A percentile compares a stretch with the other conserved stretches of the same genome.
Conservation (phyloP, 169 alveolate genomes). For the Fabrea salina region DNA sequence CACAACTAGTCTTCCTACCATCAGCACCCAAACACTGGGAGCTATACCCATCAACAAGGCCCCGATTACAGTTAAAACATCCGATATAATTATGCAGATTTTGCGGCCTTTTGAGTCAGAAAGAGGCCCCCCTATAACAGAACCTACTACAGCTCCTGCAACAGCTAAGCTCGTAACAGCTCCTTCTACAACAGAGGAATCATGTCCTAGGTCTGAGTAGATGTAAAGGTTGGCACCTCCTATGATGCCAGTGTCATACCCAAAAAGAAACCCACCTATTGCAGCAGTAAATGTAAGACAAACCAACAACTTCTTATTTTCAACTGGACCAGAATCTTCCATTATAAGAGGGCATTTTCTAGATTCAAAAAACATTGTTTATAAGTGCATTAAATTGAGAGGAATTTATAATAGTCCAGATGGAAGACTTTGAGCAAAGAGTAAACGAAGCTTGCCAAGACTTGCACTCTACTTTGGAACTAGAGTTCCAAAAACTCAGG, state of each 20-base stretch:
- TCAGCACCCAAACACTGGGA: background rate
- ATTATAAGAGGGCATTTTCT: no score
- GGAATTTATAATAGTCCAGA: no score
- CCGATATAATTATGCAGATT: constrained; percentile 35
- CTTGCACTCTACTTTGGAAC: no score
- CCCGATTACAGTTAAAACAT: constrained; percentile 33
- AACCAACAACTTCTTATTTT: background rate
- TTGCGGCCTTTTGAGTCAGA: constrained; percentile 47
- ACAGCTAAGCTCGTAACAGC: constrained; percentile 39
- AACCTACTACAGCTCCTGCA: constrained; percentile 44
- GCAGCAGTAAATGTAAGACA: constrained; percentile 31
- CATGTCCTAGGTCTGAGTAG: constrained; percentile 33
- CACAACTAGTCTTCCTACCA: constrained; percentile 34
- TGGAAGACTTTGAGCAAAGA: no score
- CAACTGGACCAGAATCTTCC: no score
- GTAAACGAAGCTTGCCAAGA: no score
- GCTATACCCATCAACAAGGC: constrained; percentile 33
- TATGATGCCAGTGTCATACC: constrained; percentile 58
- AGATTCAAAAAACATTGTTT: no score
- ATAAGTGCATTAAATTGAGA: no score
- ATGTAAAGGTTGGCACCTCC: constrained; percentile 56
- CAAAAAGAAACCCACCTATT: constrained; percentile 52
- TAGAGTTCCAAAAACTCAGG: no score
- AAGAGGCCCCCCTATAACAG: constrained; percentile 36
- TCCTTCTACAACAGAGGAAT: background rate